A percentile compares a stretch with the other conserved stretches of the same genome.
Conservation (phyloP, 2,329 filamentous ascomycete genomes). For the Aureobasidium sp. region DNA sequence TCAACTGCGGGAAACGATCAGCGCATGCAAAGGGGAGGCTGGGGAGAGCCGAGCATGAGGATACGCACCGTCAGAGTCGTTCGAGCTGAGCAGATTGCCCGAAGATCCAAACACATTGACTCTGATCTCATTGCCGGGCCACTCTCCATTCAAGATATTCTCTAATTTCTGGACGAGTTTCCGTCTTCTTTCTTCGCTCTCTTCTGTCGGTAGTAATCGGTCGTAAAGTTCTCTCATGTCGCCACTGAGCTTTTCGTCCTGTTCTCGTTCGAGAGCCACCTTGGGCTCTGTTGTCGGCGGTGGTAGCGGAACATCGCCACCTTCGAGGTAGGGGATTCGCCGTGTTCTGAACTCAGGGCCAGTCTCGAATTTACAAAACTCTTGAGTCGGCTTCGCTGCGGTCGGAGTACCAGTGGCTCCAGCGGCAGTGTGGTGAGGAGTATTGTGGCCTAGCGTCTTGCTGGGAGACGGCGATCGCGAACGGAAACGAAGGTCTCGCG, state of each 20-base stretch:
- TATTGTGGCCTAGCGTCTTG: slow-evolving; percentile 64
- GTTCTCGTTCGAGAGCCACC: slow-evolving; percentile 60
- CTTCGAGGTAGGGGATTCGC: slow-evolving; percentile 76
- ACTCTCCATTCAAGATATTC: slow-evolving; percentile 78
- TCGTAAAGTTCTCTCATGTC: slow-evolving; percentile 85
- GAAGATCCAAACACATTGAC: slow-evolving; percentile 98
- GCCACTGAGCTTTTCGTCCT: slow-evolving; percentile 66
- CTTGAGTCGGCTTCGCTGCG: slow-evolving; percentile 56
- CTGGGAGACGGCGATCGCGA: slow-evolving; percentile 77
- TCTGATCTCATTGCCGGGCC: slow-evolving; percentile 82
- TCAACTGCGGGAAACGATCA: slow-evolving; percentile 58
- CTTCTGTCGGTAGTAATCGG: slow-evolving; percentile 70
- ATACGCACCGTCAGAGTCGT: slow-evolving; percentile 81
- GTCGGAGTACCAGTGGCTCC: slow-evolving; percentile 69
- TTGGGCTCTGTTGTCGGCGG: slow-evolving; percentile 63
- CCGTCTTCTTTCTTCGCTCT: slow-evolving; percentile 68
- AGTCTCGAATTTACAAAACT: slow-evolving; percentile 80
- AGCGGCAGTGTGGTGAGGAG: slow-evolving; percentile 82
- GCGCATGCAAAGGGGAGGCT: slow-evolving; percentile 9
- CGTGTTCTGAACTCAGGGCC: slow-evolving; percentile 72
- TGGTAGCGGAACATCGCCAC: slow-evolving; percentile 73
- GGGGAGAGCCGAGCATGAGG: neutral
- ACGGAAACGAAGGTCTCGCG: slow-evolving; percentile 72
- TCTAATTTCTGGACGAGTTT: slow-evolving; percentile 82
- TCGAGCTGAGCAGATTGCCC: slow-evolving; percentile 87